A percentile compares a stretch with the other conserved stretches of the same genome.
These are phyloP conservation scores for Alternaria consortialis DNA, from an alignment of 2,329 filamentous ascomycete genomes.

Conservation along the genomic window DNA sequence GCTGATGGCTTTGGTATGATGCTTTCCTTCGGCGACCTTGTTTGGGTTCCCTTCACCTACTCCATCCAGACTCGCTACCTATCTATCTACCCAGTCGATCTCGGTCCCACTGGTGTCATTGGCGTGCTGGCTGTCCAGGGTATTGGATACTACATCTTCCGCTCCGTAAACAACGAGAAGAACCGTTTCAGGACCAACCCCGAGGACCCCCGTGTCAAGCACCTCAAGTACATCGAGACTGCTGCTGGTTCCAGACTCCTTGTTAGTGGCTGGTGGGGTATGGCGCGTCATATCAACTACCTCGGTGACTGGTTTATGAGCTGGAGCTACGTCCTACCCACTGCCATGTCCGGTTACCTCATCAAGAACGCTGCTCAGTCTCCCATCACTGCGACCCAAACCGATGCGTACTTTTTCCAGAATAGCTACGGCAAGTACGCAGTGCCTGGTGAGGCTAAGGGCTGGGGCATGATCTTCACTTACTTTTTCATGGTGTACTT, in stretches of 20 bases:
- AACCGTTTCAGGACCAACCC: conserved; percentile 92
- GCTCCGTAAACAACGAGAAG: conserved; percentile 92
- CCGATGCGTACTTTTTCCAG: conserved; percentile 63
- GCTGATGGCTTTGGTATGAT: conserved; percentile 95
- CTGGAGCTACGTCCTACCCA: conserved; percentile 90
- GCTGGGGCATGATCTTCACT: conserved; percentile 86
- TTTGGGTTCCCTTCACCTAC: conserved; percentile 93
- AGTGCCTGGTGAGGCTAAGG: conserved; percentile 75
- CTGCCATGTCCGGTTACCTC: conserved; percentile 82
- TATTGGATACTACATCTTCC: conserved; percentile 89
- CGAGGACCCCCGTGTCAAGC: conserved; percentile 76
- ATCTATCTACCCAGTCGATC: conserved; percentile 79
- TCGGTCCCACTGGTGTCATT: conserved; percentile 73
- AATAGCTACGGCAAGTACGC: conserved; percentile 70
- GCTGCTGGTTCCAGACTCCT: conserved; percentile 81
- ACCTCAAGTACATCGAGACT: conserved; percentile 88
- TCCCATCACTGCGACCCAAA: conserved; percentile 50
- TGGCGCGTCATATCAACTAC: conserved; percentile 94
- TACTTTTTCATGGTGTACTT: conserved; percentile 98
- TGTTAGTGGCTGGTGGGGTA: conserved; percentile 91
- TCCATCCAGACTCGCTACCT: conserved; percentile 86
- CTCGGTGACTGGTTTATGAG: conserved; percentile 93
- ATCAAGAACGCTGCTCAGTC: conserved; percentile 62
- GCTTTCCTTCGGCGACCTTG: conserved; percentile 90
- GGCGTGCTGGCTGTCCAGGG: conserved; percentile 73